Base-by-base conservation (phyloP, 768 basidiomycete species). In the Filobasidium floriforme region DNA sequence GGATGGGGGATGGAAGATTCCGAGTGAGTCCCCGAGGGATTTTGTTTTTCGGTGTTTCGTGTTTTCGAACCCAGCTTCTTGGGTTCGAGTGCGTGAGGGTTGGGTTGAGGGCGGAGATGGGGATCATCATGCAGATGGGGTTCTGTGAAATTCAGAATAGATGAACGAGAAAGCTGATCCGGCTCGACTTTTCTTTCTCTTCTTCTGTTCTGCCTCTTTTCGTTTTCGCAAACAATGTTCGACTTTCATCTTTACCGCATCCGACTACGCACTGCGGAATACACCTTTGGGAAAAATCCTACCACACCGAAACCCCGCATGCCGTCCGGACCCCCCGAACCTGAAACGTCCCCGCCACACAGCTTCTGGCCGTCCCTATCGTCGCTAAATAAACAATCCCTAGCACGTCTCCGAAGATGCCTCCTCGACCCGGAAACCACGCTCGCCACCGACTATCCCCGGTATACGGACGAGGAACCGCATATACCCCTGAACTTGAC, bases 291-390 rank as follows among this genome's bases (percentile, higher is more conserved):
- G n/a, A n/a, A n/a, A n/a, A n/a, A n/a, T n/a, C n/a, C n/a, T n/a
- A n/a, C n/a, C n/a, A n/a, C n/a, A n/a, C n/a, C n/a, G n/a, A n/a
- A n/a, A n/a, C n/a, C n/a, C 18, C 60, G 41, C 7, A 41, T 18
- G 12, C 1, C 22, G 12, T 44, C n/a, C n/a, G 32, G 32, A 37
- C 32, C 32, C 32, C 32, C n/a, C n/a, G n/a, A 37, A 37, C 24
- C 43, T 52, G 22, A 46, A n/a, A 12, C 10, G 15, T n/a, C 37
- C 7, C 19, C 14, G 10, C 32, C 22, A 32, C 49, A 6, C 22
- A 64, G 63, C 15, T 59, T 65, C n/a, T 65, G 64, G 64, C 41
- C 64, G 2, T 46, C 57, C 1, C 26, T 49, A 7, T 57, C 59
- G 51, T 60, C 59, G 10, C 64, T 29, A 4, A 65, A 65, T n/a